Evolutionary conservation across 2,329 filamentous ascomycete genomes (phyloP).

Genomic region (Alternaria arborescens): DNA sequence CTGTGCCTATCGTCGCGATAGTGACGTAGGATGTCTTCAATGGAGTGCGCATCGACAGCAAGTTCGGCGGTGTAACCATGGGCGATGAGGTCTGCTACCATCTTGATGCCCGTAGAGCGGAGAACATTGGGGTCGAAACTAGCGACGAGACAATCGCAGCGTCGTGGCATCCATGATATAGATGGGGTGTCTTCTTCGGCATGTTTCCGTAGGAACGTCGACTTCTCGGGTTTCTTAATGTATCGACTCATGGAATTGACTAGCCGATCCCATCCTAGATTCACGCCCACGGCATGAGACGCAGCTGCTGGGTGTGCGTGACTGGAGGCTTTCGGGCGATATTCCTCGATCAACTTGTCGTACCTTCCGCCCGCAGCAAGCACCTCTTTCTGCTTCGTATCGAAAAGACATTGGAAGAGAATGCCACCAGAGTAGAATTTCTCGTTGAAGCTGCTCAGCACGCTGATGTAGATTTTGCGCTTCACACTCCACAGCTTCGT

Average conservation of each 20-base stretch:
- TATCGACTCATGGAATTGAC: constrained; percentile 68
- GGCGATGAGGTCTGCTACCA: constrained; percentile 81
- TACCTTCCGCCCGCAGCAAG: constrained; percentile 95
- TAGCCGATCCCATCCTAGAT: constrained; percentile 85
- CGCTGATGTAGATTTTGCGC: constrained; percentile 83
- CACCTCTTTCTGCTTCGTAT: constrained; percentile 80
- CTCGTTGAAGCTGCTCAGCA: constrained; percentile 88
- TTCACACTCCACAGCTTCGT: constrained; percentile 77
- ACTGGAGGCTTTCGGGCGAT: constrained; percentile 73
- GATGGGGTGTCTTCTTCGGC: constrained; percentile 65
- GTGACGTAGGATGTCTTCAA: constrained; percentile 79
- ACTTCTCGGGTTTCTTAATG: constrained; percentile 57
- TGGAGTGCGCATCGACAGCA: constrained; percentile 77
- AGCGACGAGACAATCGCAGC: constrained; percentile 89
- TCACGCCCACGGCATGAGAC: constrained; percentile 89
- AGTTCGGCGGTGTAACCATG: constrained; percentile 89
- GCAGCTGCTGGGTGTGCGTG: constrained; percentile 53
- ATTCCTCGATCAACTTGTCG: constrained; percentile 85
- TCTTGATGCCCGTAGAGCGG: constrained; percentile 76
- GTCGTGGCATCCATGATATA: constrained; percentile 49
- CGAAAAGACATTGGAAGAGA: constrained; percentile 89
- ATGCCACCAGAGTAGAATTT: constrained; percentile 83
- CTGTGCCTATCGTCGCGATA: constrained; percentile 80
- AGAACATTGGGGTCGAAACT: constrained; percentile 83
- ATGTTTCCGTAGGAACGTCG: constrained; percentile 71